phyloP scores from a whole-genome alignment of 2,329 filamentous ascomycete genomes.

The Trichoderma koningii region DNA sequence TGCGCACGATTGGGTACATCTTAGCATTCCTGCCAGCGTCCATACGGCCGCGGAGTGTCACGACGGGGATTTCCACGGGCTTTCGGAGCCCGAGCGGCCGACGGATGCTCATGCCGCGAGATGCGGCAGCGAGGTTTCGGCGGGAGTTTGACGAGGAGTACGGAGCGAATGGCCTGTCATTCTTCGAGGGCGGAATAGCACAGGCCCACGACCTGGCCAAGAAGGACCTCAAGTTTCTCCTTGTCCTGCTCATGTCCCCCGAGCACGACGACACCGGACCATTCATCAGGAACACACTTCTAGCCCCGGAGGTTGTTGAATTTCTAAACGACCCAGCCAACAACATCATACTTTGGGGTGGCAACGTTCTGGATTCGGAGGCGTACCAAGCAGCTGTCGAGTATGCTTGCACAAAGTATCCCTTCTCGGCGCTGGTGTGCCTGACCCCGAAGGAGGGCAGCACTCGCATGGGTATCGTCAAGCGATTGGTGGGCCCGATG shows the following conservation, averaged over 20 bases:
- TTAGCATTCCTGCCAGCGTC: conserved; percentile 77
- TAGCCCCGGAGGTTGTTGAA: conserved; percentile 70
- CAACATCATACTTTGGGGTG: conserved; percentile 87
- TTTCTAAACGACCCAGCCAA: conserved; percentile 76
- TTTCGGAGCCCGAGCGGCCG: conserved; percentile 67
- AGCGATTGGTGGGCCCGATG: conserved; percentile 73
- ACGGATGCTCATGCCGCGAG: conserved; percentile 76
- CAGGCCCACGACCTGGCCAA: conserved; percentile 89
- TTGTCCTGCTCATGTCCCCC: conserved; percentile 85
- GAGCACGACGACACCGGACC: conserved; percentile 89
- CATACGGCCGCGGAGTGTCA: conserved; percentile 57
- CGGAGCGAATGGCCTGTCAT: conserved; percentile 69
- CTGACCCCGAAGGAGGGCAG: conserved; percentile 82
- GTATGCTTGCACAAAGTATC: conserved; percentile 87
- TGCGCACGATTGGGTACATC: conserved; percentile 74
- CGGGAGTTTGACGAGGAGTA: conserved; percentile 96
- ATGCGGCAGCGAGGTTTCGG: conserved; percentile 85
- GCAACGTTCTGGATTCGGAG: conserved; percentile 89
- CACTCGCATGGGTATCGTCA: conserved; percentile 87
- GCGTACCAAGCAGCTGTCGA: conserved; percentile 90
- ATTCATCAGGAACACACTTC: conserved; percentile 80
- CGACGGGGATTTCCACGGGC: conserved; percentile 54
- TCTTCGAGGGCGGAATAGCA: conserved; percentile 87
- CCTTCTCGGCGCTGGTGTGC: conserved; percentile 82
- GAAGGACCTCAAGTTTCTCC: conserved; percentile 83